Evolutionary conservation across 2,329 filamentous ascomycete species (phyloP), one percentile per base, ranked within the genome.

Genomic region (Elsinoe fawcettii): DNA sequence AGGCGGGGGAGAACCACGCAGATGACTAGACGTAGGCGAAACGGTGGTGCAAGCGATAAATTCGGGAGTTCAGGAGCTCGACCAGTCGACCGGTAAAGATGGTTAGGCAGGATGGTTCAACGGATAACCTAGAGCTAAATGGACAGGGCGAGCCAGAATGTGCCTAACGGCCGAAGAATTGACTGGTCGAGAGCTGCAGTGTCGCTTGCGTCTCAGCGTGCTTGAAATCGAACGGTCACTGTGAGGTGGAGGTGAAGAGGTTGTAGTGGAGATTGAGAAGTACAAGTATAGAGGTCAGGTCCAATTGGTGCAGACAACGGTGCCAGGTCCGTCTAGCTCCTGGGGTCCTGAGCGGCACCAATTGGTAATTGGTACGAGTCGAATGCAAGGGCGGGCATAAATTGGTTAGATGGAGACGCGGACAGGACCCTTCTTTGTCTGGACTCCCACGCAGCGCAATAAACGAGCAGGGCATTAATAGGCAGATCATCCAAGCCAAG

Each of bases 381-480:
- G 18, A 25, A 53, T 53, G 49, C 49, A 53, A 53, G 49, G 49
- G 49, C 49, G 30, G 49, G 49, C 46, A 32, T 51, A 34, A 51
- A 51, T 23, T 51, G 46, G 46, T n/a, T 51, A 51, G 46, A 14
- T 51, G 23, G 46, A 51, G 27, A 51, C 27, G 25, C 25, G 32
- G 49, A 53, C 32, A 18, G 32, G 49, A 27, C 49, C 49, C 49
- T 53, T 53, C 27, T 36, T 36, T 36, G 30, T 44, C 32, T 53
- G 49, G 22, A 53, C 14, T 36, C 27, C 49, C 49, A 51, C 47
- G 47, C 47, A 34, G 16, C 6, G 30, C 49, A 37, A 53, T 53
- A 36, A 53, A 53, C 49, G 27, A 53, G 49, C 49, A 53, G 49
- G 49, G 49, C 49, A 37, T 53, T 37, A 53, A 53, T 53, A 53